Evolutionary conservation across 2,329 filamentous ascomycete genomes (phyloP), one percentile per base, ranked within the genome.

Genomic region (Trichocomaceae sp.): DNA sequence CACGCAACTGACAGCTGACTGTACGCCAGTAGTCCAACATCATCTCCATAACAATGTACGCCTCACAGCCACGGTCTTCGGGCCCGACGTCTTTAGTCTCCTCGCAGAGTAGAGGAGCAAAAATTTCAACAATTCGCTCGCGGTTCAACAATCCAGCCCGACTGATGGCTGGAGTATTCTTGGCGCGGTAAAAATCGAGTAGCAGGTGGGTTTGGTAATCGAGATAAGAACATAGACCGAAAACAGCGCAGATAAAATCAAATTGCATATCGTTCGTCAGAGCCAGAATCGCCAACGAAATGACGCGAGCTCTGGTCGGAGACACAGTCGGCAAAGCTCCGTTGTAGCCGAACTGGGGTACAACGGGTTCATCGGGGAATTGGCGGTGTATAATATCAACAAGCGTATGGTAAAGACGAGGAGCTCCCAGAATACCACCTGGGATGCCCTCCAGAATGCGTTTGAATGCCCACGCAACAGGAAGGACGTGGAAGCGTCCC

Each of bases 171-270:
- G 58, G 56, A 20, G 56, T 47, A 9, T 58, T 52, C 19, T 56
- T 56, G 22, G 57, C 57, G 39, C 54, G 45, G 41, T 64, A 60
- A 22, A 60, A 56, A 45, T 63, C 58, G 13, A 56, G 50, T 50
- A 56, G 26, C 15, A 61, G 61, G 17, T 61, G 59, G 3, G 62
- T 63, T 53, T 68, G 64, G 49, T 69, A 62, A 10, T 68, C 55
- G 26, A 72, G 58, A 10, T 66, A 57, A 15, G 64, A 58, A 45
- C 71, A 65, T 12, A 74, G 59, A 6, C 71, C 72, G 54, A 74
- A 72, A 1, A 73, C 65, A 1, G 67, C 67, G 53, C 71, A 74
- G 54, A 74, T 69, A 20, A 75, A 63, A 23, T 71, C 69, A 41
- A 72, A 61, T 53, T 73, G 69, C 64, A 72, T 68, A 35, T 71